Conservation (phyloP, 768 basidiomycete species). For the Tricholoma hemisulphureum region DNA sequence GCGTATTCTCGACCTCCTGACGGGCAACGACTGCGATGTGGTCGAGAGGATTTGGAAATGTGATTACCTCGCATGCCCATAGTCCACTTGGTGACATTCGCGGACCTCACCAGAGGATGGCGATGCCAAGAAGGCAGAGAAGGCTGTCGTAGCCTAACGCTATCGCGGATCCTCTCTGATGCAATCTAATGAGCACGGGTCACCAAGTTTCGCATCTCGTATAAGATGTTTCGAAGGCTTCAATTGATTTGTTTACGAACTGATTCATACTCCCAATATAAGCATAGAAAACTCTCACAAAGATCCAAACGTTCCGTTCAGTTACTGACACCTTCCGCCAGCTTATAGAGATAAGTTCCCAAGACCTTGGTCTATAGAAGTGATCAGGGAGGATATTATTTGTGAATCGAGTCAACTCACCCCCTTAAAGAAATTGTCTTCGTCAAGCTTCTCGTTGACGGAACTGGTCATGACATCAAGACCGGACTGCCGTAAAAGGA, state of each 20-base stretch:
- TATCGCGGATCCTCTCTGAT: neutral
- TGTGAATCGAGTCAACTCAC: conserved; percentile 31
- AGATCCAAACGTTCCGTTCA: neutral
- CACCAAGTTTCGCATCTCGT: neutral
- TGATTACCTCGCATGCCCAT: neutral
- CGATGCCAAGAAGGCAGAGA: neutral
- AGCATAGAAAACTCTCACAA: neutral
- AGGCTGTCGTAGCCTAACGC: neutral
- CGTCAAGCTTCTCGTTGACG: conserved; percentile 76
- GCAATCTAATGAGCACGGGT: neutral
- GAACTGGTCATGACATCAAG: conserved; percentile 38
- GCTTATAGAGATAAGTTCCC: conserved; percentile 60
- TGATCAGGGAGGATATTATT: neutral
- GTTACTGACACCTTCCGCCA: conserved; percentile 21
- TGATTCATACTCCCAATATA: neutral
- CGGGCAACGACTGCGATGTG: neutral
- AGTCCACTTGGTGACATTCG: neutral
- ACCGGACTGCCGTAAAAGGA: neutral
- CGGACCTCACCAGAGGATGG: no score
- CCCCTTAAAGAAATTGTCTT: conserved; percentile 64
- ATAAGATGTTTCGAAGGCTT: neutral
- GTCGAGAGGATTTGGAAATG: neutral
- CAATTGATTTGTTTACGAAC: neutral
- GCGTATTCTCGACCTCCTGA: neutral
- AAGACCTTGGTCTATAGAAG: conserved; percentile 43